A percentile compares a stretch with the other conserved stretches of the same genome.
These are phyloP conservation scores for Aspergillus carbonarius DNA, from an alignment of 2,329 filamentous ascomycete species.

Conservation along the genomic window DNA sequence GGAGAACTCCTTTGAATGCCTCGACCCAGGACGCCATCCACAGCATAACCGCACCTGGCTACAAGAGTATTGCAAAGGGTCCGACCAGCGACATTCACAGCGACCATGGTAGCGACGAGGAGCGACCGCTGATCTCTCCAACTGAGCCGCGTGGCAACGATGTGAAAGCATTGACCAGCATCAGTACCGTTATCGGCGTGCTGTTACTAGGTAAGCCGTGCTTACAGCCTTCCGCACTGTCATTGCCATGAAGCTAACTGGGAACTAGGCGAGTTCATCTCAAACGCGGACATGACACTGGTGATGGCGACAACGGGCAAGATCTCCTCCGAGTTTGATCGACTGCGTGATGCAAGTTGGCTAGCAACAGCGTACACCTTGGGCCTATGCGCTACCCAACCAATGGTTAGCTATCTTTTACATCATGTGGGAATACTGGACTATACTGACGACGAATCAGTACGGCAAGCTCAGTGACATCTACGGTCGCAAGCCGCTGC, in stretches of 20 bases:
- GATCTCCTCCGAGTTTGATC: slow-evolving; percentile 62
- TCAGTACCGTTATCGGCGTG: slow-evolving; percentile 29
- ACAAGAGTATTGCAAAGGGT: slow-evolving; percentile 5
- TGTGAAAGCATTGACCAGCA: slow-evolving; percentile 13
- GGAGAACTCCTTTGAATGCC: slow-evolving; percentile 1
- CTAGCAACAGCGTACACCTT: slow-evolving; percentile 55
- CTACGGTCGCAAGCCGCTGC: slow-evolving; percentile 55
- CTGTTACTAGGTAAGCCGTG: slow-evolving; percentile 28
- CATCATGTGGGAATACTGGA: background rate
- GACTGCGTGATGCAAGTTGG: slow-evolving; percentile 59
- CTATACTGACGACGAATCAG: slow-evolving; percentile 25
- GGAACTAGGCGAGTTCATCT: slow-evolving; percentile 60
- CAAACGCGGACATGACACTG: slow-evolving; percentile 63
- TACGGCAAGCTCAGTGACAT: slow-evolving; percentile 60
- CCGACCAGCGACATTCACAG: background rate
- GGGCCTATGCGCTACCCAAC: slow-evolving; percentile 53
- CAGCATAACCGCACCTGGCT: background rate
- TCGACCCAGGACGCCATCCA: background rate
- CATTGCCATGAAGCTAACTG: background rate
- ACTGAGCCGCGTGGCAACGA: background rate
- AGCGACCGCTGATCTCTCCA: background rate
- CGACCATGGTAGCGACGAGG: slow-evolving; percentile 5
- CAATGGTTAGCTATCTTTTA: slow-evolving; percentile 43
- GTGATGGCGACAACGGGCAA: slow-evolving; percentile 65
- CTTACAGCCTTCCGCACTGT: background rate